Percentiles rank a stretch among this genome's conserved stretches.
These are phyloP conservation scores for Gymnopilus junonius DNA, from an alignment of 768 basidiomycete species.

Conservation along the genomic window DNA sequence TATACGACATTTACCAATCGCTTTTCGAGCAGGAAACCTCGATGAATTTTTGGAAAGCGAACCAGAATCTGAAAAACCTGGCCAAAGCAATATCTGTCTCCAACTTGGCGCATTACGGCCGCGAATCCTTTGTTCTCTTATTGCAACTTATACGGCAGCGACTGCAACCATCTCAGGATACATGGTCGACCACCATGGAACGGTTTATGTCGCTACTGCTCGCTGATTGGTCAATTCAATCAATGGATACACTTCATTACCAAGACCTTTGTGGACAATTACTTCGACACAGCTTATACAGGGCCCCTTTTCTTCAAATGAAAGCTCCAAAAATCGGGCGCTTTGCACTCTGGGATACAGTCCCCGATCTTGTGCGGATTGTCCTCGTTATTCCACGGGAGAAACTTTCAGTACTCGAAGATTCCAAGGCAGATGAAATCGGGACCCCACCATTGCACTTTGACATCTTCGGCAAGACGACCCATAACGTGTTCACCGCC, in stretches of 20 bases:
- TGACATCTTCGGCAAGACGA: conserved; percentile 4
- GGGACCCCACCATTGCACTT: conserved; percentile 32
- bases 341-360: conserved; percentile 29
- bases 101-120: conserved; percentile 31
- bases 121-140: conserved; percentile 35
- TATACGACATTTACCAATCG: conserved; percentile 43
- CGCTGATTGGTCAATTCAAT: conserved; percentile 26
- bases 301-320: conserved; percentile 7
- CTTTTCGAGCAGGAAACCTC: conserved; percentile 39
- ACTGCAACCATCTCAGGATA: conserved; percentile 6
- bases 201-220: conserved; percentile 23
- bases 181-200: conserved; percentile 36
- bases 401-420: conserved; percentile 26
- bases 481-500: background rate
- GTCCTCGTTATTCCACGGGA: conserved; percentile 35
- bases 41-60: conserved; percentile 16
- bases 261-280: conserved; percentile 30
- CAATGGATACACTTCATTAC: conserved; percentile 23
- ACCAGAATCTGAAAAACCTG: conserved; percentile 12
- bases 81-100: conserved; percentile 18
- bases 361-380: conserved; percentile 36
- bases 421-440: conserved; percentile 5
- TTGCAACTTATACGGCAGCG: conserved; percentile 28
- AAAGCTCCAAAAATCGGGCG: conserved; percentile 4
- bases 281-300: conserved; percentile 24